Evolutionary conservation across 257 asterid genomes (phyloP).

Genomic region (Solanum sitiens): DNA sequence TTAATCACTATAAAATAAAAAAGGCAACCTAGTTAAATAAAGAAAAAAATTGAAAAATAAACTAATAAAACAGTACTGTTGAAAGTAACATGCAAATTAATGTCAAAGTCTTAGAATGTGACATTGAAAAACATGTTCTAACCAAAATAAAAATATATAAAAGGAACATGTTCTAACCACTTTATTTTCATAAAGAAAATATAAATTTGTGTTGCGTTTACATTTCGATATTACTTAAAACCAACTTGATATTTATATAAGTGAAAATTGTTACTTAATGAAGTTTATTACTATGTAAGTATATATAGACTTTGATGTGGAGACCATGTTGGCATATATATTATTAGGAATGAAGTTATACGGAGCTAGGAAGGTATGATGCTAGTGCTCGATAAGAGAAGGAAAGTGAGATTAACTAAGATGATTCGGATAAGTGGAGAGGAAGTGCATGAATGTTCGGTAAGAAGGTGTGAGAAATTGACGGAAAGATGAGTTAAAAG

Average conservation of each 20-base stretch:
- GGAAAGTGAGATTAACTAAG: neutral
- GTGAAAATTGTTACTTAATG: neutral
- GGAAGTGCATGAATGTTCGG: neutral
- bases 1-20: no score
- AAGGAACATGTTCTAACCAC: constrained; percentile 12
- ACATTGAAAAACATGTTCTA: constrained; percentile 11
- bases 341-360: neutral
- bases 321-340: neutral
- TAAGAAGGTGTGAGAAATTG: neutral
- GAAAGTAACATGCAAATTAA: neutral
- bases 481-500: neutral
- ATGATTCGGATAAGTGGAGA: neutral
- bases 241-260: neutral
- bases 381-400: neutral
- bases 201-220: neutral
- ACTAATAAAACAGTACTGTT: neutral
- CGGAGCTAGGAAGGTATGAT: fast-evolving
- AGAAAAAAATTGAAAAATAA: neutral
- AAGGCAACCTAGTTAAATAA: no score
- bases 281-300: neutral
- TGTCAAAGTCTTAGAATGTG: neutral
- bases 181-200: neutral
- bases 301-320: neutral
- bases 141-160: neutral
- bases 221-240: neutral